These are phyloP conservation scores for Trypanosoma boissoni DNA, from an alignment of 208 protist species.

Conservation along the genomic window DNA sequence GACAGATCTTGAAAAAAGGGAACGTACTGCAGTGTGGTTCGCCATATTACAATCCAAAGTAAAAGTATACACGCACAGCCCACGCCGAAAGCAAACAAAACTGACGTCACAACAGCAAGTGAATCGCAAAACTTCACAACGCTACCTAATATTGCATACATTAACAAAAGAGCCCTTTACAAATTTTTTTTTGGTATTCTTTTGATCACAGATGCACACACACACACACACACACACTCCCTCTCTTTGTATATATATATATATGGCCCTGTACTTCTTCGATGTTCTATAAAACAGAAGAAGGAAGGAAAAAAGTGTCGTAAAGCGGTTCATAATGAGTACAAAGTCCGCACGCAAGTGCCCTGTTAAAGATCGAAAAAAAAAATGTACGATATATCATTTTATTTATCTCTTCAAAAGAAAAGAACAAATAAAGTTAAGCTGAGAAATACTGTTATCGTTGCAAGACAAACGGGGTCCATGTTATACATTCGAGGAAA, in stretches of 20 bases:
- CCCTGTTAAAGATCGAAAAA: not conserved
- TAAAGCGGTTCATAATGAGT: not conserved
- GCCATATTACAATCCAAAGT: not conserved
- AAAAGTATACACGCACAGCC: not conserved
- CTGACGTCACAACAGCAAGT: not conserved
- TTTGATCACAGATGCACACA: not conserved
- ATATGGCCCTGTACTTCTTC: not conserved
- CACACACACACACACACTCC: not conserved
- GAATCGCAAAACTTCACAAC: not conserved
- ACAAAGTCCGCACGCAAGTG: too few species aligned
- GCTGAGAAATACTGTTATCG: not conserved
- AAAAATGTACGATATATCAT: not conserved
- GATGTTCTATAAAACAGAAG: not conserved
- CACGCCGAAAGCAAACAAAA: not conserved
- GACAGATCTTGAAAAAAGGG: not conserved
- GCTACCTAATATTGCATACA: not conserved
- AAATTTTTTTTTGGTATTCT: not conserved
- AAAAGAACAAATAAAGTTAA: not conserved
- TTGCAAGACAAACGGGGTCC: not conserved
- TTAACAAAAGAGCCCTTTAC: too few species aligned
- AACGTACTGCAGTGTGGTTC: not conserved
- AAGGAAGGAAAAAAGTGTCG: not conserved
- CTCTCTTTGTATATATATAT: not conserved
- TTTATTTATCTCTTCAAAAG: not conserved
- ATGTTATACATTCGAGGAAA: conserved; percentile 21